phyloP scores from a whole-genome alignment of 495 filamentous ascomycete species.

The Penicillium cinerascens region DNA sequence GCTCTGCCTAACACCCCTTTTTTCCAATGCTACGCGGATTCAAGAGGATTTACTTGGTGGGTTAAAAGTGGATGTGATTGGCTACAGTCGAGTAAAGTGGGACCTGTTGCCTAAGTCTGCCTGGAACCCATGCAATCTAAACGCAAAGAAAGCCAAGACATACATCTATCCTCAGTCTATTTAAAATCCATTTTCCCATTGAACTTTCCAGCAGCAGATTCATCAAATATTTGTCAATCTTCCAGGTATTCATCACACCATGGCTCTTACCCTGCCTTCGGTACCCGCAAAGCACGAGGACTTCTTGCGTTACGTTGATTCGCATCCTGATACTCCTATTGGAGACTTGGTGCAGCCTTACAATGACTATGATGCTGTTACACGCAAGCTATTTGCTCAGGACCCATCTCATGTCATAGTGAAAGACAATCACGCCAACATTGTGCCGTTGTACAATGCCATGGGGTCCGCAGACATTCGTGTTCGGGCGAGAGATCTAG shows the following conservation, averaged over 20 bases:
- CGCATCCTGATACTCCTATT: conserved; percentile 53
- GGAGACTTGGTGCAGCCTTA: conserved; percentile 61
- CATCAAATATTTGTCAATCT: no score
- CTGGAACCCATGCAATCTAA: not conserved
- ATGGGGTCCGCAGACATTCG: conserved; percentile 51
- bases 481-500: conserved; percentile 60
- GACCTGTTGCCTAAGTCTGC: not conserved
- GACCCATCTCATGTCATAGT: conserved; percentile 55
- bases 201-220: no score
- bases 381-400: conserved; percentile 72
- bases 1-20: no score
- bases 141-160: not conserved
- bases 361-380: conserved; percentile 60
- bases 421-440: conserved; percentile 59
- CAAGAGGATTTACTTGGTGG: no score
- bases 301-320: conserved; percentile 41
- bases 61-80: no score
- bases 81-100: not conserved
- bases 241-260: no score
- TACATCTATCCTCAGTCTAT: no score
- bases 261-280: conserved; percentile 21
- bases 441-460: conserved; percentile 64
- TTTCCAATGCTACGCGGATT: no score
- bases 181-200: no score
- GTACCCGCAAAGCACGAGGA: conserved; percentile 40